Evolutionary conservation across 306 rosid species (phyloP).

Genomic region (Quercus dentata): DNA sequence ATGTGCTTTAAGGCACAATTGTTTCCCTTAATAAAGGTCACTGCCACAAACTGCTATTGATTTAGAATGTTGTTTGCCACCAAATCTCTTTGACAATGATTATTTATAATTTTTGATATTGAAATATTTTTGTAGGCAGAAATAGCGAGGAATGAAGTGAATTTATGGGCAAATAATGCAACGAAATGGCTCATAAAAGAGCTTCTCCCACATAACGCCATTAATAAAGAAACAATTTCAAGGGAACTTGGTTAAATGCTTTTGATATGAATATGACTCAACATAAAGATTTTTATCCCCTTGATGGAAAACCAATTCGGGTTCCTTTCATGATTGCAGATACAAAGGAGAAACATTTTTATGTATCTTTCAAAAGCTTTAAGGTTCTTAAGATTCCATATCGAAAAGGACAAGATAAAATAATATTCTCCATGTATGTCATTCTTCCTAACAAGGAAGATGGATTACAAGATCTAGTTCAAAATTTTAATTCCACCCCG

Average conservation of each 20-base stretch:
- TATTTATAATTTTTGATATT: no score
- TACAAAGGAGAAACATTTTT: neutral
- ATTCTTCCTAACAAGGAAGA: constrained; percentile 22
- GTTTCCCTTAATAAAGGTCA: no score
- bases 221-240: neutral
- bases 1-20: no score
- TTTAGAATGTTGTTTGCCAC: no score
- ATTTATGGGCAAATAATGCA: no score
- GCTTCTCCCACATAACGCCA: no score
- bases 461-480: constrained; percentile 13
- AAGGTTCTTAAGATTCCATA: constrained; percentile 8
- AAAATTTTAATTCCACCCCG: neutral
- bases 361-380: neutral
- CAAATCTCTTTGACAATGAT: no score
- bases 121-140: no score
- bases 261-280: neutral
- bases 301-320: neutral
- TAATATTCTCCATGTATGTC: constrained; percentile 10
- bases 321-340: constrained; percentile 23
- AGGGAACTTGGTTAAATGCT: constrained; percentile 13
- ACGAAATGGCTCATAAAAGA: no score
- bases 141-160: no score
- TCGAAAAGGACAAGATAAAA: neutral
- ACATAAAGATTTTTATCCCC: constrained; percentile 11
- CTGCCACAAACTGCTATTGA: no score